Evolutionary conservation across 306 rosid species (phyloP), one percentile per base, ranked within the genome.

Genomic region (Acacia melanoxylon): DNA sequence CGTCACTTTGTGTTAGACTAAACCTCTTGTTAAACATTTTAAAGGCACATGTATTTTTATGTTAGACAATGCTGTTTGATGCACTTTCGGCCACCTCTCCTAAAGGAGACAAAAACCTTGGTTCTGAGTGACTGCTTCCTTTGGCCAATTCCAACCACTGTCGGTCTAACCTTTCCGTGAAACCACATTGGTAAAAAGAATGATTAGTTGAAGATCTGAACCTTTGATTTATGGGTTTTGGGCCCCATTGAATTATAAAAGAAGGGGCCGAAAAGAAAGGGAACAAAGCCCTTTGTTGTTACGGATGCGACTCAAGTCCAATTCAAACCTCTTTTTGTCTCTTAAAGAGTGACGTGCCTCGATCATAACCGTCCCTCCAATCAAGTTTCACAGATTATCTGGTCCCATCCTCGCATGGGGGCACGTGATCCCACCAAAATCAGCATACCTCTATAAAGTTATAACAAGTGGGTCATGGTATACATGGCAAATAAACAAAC

Each of bases 381-480:
- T 56, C 4, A 65, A 52, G 22, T 56, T 12, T 13, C 66, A 44
- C 20, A 25, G 79, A 89, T 84, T 88, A 58, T 79, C 78, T 61
- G 87, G 81, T 81, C 35, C 10, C 61, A 7, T 10, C 61, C 11
- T 88, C 91, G 90, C 92, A 89, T 90, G 95, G 87, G 80, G 90
- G 92, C 94, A 88, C 84, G 94, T 89, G 92, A 82, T 76, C 83
- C 75, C 75, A 25, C 69, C 2, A 17, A 16, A 49, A 16, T 49
- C n/a, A 15, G 16, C 8, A 15, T 16, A 16, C 3, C 56, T 1
- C 56, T 49, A 49, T 3, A 46, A 46, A 14, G 56, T 49, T 16
- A 49, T 5, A 5, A 49, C n/a, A 49, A 0, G 19, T 48, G 14
- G 19, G 52, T 4, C 52, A 45, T 12, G 49, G 49, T 10, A 35